Evolutionary conservation across 495 filamentous ascomycete species (phyloP).

Genomic region (Physcia stellaris): DNA sequence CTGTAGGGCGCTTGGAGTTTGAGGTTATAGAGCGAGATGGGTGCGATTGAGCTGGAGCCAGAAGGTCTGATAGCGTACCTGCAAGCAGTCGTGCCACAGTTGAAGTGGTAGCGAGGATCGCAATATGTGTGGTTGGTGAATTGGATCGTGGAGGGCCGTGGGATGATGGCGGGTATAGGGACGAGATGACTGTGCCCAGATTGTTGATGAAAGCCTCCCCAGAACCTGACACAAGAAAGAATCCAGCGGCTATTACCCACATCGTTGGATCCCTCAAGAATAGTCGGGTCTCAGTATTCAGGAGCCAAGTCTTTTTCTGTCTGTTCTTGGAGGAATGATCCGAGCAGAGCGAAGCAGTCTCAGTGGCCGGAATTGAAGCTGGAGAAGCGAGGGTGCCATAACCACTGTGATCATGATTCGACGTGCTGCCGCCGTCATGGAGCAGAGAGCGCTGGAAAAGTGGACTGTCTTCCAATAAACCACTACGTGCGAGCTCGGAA

Average conservation of each 20-base stretch:
- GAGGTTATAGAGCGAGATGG: constrained; percentile 12
- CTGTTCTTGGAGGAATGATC: constrained; percentile 33
- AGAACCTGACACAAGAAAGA: constrained; percentile 87
- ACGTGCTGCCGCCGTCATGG: constrained; percentile 13
- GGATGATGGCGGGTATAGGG: constrained; percentile 53
- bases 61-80: constrained; percentile 72
- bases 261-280: constrained; percentile 83
- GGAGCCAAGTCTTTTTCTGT: constrained; percentile 60
- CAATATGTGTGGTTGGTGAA: constrained; percentile 75
- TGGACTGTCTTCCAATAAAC: constrained; percentile 58
- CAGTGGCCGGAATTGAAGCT: constrained; percentile 20
- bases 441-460: constrained; percentile 35
- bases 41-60: constrained; percentile 53
- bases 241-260: constrained; percentile 85
- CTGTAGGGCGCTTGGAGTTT: constrained; percentile 29
- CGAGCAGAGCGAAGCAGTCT: constrained; percentile 22
- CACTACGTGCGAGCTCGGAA: constrained; percentile 71
- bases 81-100: constrained; percentile 78
- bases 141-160: constrained; percentile 44
- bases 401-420: too few species aligned
- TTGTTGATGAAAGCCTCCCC: constrained; percentile 98
- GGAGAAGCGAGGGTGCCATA: constrained; percentile 13
- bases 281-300: constrained; percentile 72
- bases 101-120: constrained; percentile 77
- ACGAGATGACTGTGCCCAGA: constrained; percentile 80